Conservation (phyloP, 208 protist species). For the Trypanosoma brucei region DNA sequence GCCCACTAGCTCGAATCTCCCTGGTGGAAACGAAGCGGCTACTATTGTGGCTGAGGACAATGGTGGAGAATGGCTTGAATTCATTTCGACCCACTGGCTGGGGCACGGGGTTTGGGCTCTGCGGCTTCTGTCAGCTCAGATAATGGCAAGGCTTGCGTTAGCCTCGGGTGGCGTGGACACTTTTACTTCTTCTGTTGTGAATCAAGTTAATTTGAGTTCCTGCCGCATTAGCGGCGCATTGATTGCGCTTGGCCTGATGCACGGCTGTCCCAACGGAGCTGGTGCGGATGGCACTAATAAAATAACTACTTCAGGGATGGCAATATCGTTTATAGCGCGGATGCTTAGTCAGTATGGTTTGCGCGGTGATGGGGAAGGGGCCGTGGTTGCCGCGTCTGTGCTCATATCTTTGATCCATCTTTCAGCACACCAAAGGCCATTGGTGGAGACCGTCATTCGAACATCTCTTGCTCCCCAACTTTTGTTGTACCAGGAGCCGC, state of each 20-base stretch:
- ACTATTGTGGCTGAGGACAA: background rate
- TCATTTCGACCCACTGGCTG: conserved; percentile 15
- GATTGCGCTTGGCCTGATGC: conserved; percentile 27
- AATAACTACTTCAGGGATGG: conserved; percentile 28
- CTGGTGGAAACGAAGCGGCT: background rate
- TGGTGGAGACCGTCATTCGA: conserved; percentile 17
- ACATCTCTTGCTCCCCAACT: conserved; percentile 21
- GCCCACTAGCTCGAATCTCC: background rate
- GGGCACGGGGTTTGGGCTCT: conserved; percentile 25
- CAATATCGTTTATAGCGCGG: conserved; percentile 45
- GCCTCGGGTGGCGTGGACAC: conserved; percentile 5
- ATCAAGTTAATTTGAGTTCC: conserved; percentile 10
- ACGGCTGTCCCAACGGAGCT: background rate
- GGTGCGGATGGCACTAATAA: background rate
- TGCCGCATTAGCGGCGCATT: conserved; percentile 28
- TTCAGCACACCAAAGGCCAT: conserved; percentile 5
- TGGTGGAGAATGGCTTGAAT: conserved; percentile 12
- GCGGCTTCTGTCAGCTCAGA: conserved; percentile 14
- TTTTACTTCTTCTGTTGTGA: conserved; percentile 24
- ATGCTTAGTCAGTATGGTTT: conserved; percentile 29
- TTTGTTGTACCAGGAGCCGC: conserved; percentile 14
- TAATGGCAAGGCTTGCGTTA: conserved; percentile 24
- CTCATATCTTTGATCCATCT: conserved; percentile 27
- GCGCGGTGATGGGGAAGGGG: conserved; percentile 16
- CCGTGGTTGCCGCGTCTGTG: conserved; percentile 16